These are phyloP conservation scores for Apophysomyces trapeziformis DNA, from an alignment of 371 early-diverging fungal genomes.

Conservation along the genomic window DNA sequence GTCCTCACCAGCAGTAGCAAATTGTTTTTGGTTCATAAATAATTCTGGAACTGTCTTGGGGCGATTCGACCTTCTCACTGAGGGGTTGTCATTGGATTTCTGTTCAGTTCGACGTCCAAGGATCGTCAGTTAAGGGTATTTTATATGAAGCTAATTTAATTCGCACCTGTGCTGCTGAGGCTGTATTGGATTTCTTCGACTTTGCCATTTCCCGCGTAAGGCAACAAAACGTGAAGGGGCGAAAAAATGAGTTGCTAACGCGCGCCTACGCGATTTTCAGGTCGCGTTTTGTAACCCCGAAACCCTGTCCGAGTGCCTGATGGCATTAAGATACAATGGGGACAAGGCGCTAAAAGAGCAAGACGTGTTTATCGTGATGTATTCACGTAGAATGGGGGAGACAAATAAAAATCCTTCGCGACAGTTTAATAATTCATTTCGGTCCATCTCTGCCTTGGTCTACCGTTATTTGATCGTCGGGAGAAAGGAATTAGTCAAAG, in stretches of 20 bases:
- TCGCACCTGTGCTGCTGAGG: not conserved
- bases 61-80: slow-evolving; percentile 21
- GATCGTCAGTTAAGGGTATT: too few relatives aligned
- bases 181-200: not conserved
- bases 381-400: too few relatives aligned
- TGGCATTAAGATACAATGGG: too few relatives aligned
- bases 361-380: too few relatives aligned
- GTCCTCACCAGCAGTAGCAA: slow-evolving; percentile 7
- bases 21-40: slow-evolving; percentile 30
- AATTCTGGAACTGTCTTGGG: slow-evolving; percentile 32
- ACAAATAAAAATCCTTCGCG: too few relatives aligned
- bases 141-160: not conserved
- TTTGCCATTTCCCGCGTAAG: not conserved
- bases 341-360: too few relatives aligned
- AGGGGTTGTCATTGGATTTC: not conserved
- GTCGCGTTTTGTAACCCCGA: not conserved
- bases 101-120: not conserved
- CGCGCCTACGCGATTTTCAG: not conserved
- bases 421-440: too few relatives aligned
- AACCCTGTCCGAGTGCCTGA: too few relatives aligned
- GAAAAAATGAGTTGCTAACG: not conserved
- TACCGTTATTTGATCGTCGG: too few relatives aligned
- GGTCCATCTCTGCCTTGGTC: too few relatives aligned
- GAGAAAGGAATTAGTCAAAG: too few relatives aligned
- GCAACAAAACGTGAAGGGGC: not conserved